phyloP scores from a whole-genome alignment of 108 stramenopile genomes.

The Aurantiochytrium sp. region DNA sequence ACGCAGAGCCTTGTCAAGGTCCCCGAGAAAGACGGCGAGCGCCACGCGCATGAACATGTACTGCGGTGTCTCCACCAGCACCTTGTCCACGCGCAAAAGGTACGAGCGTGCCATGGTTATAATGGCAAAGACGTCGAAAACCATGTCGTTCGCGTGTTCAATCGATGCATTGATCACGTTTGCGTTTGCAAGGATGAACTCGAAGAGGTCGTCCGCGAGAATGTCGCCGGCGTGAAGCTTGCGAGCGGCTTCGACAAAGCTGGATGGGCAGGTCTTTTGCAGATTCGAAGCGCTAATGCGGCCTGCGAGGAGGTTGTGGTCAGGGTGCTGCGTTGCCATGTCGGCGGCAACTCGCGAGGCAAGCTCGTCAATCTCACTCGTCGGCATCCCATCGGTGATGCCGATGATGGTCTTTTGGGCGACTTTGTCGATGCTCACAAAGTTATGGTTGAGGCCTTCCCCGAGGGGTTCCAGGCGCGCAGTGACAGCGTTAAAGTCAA shows the following conservation, averaged over 20 bases:
- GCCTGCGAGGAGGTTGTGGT: conserved; percentile 81
- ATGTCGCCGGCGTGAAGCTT: not conserved
- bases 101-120: conserved; percentile 86
- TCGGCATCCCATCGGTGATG: conserved; percentile 76
- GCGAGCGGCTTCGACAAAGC: conserved; percentile 53
- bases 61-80: conserved; percentile 81
- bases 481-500: conserved; percentile 48
- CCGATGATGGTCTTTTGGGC: conserved; percentile 58
- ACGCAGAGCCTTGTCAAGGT: conserved; percentile 73
- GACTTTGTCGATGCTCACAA: not conserved
- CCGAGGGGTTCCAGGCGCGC: conserved; percentile 37
- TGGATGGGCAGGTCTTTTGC: conserved; percentile 76
- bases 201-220: not conserved
- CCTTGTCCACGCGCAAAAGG: conserved; percentile 43
- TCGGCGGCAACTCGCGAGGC: conserved; percentile 86
- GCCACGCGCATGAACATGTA: conserved; percentile 96
- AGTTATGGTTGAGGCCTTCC: not conserved
- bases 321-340: conserved; percentile 82
- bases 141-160: conserved; percentile 66
- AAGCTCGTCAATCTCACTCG: conserved; percentile 80
- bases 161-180: conserved; percentile 50
- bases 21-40: conserved; percentile 76
- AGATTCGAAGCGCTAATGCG: conserved; percentile 73
- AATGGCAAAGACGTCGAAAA: conserved; percentile 89
- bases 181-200: conserved; percentile 7